Evolutionary conservation across 2,329 filamentous ascomycete genomes (phyloP).

Genomic region (Hymenoscyphus fraxineus): DNA sequence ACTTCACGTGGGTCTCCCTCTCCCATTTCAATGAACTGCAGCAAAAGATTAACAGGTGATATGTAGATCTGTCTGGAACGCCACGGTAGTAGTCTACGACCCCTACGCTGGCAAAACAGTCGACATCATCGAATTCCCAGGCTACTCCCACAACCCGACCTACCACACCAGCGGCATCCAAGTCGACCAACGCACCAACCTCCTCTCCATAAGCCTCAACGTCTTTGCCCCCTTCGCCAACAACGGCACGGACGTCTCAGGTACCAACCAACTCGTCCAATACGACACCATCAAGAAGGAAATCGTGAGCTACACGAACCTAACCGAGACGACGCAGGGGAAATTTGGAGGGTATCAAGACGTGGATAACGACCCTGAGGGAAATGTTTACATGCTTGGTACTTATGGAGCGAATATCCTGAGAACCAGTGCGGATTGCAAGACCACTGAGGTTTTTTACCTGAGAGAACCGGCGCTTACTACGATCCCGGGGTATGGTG

Average conservation of each 20-base stretch:
- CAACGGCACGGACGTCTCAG: not conserved
- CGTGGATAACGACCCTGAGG: not conserved
- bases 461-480: not conserved
- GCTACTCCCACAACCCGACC: not conserved
- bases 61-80: not conserved
- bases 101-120: not conserved
- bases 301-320: not conserved
- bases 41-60: not conserved
- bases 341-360: not conserved
- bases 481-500: not conserved
- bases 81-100: conserved; percentile 1
- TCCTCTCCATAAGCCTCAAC: not conserved
- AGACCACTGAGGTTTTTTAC: not conserved
- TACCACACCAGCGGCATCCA: not conserved
- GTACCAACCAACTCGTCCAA: not conserved
- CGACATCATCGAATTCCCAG: not conserved
- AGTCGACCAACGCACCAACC: not conserved
- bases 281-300: not conserved
- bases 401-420: not conserved
- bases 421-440: not conserved
- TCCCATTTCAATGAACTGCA: not conserved
- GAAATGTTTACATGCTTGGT: not conserved
- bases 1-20: not conserved
- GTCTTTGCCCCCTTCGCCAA: not conserved
- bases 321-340: not conserved